Base-by-base conservation (phyloP, 2,329 filamentous ascomycete genomes). In the Ophiosphaerella herpotricha region DNA sequence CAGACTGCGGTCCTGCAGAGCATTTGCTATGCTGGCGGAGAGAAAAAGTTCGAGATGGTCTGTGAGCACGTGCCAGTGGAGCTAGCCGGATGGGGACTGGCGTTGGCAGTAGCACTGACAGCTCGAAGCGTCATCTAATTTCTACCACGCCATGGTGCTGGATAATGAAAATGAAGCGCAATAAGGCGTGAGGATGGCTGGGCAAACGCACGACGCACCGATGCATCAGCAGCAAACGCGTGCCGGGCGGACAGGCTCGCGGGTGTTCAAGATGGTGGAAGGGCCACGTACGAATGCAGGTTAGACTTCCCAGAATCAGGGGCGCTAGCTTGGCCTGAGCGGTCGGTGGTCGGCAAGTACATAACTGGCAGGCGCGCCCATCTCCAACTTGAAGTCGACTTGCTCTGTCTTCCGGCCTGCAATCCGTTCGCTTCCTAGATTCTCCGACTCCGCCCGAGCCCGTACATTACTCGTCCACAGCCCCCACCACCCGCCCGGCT, bases 251-350 rank as follows among this genome's bases (percentile, higher is more conserved):
- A 29, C 11, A 11, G 26, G 7, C 26, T 29, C 11, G 26, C 26
- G 26, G 26, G 7, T 29, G 7, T 29, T 29, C 26, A 29, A 8
- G 26, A 29, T 29, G 26, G 26, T 29, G 26, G 26, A 29, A 29
- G 26, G 11, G 14, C 43, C 45, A 53, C 58, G 51, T 57, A 50
- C 34, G 60, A 63, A 60, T 57, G 57, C 43, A 52, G 48, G 54
- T 61, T 33, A 31, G 55, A 65, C 61, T 29, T 29, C 26, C 26
- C 26, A 29, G 26, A 29, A 29, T 29, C 26, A 61, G 62, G 57
- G 58, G 58, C 55, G 61, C 45, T 60, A 50, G 53, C 52, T 61
- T 61, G 63, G 64, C 62, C 55, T 56, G 52, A 55, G 55, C 57
- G 50, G 54, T 55, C 58, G 61, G 58, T 43, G 52, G 50, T 52